phyloP scores from a whole-genome alignment of 768 basidiomycete genomes.

The Suillus cothurnatus region DNA sequence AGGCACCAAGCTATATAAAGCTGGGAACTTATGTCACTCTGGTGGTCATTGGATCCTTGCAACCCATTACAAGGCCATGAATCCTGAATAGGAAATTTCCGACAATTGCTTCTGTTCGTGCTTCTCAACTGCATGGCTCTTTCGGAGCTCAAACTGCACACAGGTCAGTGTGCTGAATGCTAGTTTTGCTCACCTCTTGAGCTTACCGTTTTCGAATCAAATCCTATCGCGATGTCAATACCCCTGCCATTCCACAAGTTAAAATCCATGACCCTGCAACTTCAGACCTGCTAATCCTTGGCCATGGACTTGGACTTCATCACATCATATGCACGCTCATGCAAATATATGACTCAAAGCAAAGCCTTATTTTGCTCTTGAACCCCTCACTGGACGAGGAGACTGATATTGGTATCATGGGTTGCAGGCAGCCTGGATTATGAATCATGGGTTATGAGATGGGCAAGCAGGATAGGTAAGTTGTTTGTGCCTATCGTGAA shows the following conservation, averaged over 20 bases:
- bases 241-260: conserved; percentile 67
- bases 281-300: conserved; percentile 75
- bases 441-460: conserved; percentile 84
- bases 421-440: conserved; percentile 84
- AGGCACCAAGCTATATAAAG: too few species aligned
- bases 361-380: conserved; percentile 82
- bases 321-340: conserved; percentile 82
- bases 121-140: too few species aligned
- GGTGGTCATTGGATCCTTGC: not conserved
- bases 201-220: not conserved
- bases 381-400: conserved; percentile 88
- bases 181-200: too few species aligned
- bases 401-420: conserved; percentile 87
- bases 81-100: not conserved
- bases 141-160: too few species aligned
- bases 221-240: not conserved
- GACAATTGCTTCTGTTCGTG: too few species aligned
- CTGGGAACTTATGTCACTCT: too few species aligned
- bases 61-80: not conserved
- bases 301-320: conserved; percentile 88
- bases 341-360: conserved; percentile 89
- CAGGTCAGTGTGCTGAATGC: too few species aligned
- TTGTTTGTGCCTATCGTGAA: not conserved
- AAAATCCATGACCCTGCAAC: conserved; percentile 73
- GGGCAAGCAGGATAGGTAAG: conserved; percentile 74